Conservation (phyloP, 2,329 filamentous ascomycete species). For the Beauveria varroae region DNA sequence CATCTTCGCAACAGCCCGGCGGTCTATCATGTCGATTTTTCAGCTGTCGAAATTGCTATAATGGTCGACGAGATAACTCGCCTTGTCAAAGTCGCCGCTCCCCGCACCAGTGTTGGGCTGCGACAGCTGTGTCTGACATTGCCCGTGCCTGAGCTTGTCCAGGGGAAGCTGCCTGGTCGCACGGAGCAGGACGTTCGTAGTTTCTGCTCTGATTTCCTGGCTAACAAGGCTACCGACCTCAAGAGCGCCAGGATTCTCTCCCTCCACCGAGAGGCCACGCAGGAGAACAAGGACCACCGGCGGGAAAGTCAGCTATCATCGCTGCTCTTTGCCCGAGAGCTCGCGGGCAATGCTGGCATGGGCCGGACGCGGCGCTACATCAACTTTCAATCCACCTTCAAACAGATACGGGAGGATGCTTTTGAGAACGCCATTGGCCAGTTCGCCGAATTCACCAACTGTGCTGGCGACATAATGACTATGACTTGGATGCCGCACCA, state of each 20-base stretch:
- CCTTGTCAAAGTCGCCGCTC: slow-evolving; percentile 11
- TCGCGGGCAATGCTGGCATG: slow-evolving; percentile 37
- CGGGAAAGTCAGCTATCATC: slow-evolving; percentile 24
- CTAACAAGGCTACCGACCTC: slow-evolving; percentile 14
- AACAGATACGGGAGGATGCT: slow-evolving; percentile 41
- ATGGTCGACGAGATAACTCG: slow-evolving; percentile 18
- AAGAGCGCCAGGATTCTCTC: slow-evolving; percentile 19
- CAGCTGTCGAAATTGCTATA: slow-evolving; percentile 26
- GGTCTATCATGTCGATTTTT: slow-evolving; percentile 41
- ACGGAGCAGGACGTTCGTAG: slow-evolving; percentile 22
- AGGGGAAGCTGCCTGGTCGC: slow-evolving; percentile 18
- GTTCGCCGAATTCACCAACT: slow-evolving; percentile 50
- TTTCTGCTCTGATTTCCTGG: slow-evolving; percentile 25
- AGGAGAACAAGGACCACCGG: neutral
- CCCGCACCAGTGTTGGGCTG: slow-evolving; percentile 14
- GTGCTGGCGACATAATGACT: slow-evolving; percentile 53
- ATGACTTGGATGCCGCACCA: slow-evolving; percentile 48
- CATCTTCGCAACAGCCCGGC: neutral
- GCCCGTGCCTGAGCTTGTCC: slow-evolving; percentile 19
- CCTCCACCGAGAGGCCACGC: slow-evolving; percentile 14
- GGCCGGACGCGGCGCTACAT: slow-evolving; percentile 32
- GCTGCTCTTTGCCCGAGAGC: slow-evolving; percentile 41
- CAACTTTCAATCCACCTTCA: slow-evolving; percentile 40
- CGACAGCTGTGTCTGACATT: slow-evolving; percentile 14
- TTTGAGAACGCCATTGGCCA: slow-evolving; percentile 48